A percentile compares a stretch with the other conserved stretches of the same genome.
Evolutionary conservation across 805 yeast species (phyloP).

Genomic region (Suhomyces faveliae): DNA sequence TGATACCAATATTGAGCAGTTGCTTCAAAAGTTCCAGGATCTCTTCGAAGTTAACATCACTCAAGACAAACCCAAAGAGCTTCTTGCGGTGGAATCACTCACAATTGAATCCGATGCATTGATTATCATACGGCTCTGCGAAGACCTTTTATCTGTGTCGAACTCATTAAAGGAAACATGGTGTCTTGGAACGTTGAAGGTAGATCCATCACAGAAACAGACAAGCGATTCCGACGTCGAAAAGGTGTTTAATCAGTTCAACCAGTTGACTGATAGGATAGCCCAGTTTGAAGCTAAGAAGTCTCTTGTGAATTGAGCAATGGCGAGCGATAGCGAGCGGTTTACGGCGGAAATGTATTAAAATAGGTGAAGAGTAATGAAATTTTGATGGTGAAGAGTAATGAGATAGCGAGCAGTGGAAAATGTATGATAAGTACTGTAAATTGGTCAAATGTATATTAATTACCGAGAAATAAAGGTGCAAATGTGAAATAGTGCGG

Average conservation of each 20-base stretch:
- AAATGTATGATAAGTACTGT: no score
- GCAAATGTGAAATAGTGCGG: no score
- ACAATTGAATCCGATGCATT: constrained; percentile 55
- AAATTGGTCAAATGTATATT: no score
- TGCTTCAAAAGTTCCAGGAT: constrained; percentile 52
- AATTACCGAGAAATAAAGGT: no score
- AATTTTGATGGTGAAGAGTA: no score
- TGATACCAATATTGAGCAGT: constrained; percentile 50
- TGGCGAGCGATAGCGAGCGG: no score
- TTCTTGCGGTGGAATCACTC: constrained; percentile 51
- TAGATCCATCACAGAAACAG: constrained; percentile 15
- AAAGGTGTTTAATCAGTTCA: constrained; percentile 32
- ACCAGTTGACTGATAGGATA: constrained; percentile 31
- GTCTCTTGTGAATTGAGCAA: no score
- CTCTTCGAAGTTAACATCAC: constrained; percentile 48
- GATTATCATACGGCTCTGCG: constrained; percentile 50
- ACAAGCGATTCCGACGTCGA: constrained; percentile 19
- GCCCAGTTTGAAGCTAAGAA: constrained; percentile 17
- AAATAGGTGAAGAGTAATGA: no score
- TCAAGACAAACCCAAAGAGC: constrained; percentile 40
- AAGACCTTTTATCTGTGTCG: constrained; percentile 51
- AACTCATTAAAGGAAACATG: constrained; percentile 53
- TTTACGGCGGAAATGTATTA: no score
- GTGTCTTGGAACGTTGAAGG: constrained; percentile 55
- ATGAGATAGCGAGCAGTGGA: no score